Evolutionary conservation across 1,284 basidiomycete species (phyloP).

Genomic region (Cutaneotrichosporon spelunceum): DNA sequence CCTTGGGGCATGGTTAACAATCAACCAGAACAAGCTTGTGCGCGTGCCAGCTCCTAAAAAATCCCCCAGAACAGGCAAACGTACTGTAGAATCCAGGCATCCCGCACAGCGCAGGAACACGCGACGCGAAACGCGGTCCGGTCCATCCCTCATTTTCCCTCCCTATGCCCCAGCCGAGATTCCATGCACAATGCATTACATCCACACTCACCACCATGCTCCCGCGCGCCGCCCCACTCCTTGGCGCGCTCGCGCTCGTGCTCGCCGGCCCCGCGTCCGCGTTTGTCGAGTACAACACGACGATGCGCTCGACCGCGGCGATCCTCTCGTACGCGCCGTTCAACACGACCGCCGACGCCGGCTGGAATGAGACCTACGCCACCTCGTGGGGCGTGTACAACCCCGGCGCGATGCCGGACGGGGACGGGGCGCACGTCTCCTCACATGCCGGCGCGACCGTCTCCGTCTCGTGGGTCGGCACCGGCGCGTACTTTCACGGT

Average conservation of each 20-base stretch:
- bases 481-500: conserved; percentile 10
- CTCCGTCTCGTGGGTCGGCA: conserved; percentile 7
- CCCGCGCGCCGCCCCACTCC: background rate
- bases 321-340: background rate
- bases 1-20: no score
- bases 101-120: no score
- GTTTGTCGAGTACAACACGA: conserved; percentile 2
- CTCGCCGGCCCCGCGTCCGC: background rate
- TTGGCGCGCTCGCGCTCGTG: background rate
- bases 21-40: no score
- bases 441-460: background rate
- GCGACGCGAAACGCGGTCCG: no score
- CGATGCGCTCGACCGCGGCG: conserved; percentile 2
- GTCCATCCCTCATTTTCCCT: background rate
- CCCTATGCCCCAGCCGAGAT: no score
- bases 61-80: no score
- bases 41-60: no score
- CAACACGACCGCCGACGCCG: background rate
- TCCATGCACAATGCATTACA: no score
- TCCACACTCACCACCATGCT: background rate
- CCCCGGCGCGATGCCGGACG: background rate
- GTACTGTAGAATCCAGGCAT: no score
- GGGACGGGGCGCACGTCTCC: background rate
- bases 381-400: background rate
- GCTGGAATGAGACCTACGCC: conserved; percentile 10